Base-by-base conservation (phyloP, 208 protist genomes). In the Leishmania braziliensis region DNA sequence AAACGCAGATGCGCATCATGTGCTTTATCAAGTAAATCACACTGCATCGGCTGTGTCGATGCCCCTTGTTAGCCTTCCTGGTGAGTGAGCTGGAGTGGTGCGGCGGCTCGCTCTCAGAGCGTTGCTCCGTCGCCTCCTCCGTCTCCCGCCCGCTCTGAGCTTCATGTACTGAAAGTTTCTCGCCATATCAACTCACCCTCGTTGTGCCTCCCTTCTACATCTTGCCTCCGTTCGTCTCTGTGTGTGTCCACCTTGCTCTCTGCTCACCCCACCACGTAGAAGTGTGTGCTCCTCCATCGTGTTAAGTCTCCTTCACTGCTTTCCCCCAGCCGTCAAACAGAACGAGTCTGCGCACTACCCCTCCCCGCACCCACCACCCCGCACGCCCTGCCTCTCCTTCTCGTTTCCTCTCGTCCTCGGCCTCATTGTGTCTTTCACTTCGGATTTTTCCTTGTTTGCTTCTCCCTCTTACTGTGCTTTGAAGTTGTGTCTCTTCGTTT, bases 401-500 rank as follows among this genome's bases (percentile, higher is more conserved):
- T 81, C 16, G 2, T 43, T 75, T 63, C 23, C 1, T 68, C 54
- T n/a, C 63, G 36, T 29, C 36, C 14, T 80, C 54, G 29, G 29
- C 75, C 6, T 63, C 18, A 20, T 20, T 77, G 23, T 60, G 73
- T 33, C 68, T 73, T 62, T 39, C 50, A 14, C 62, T 84, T 60
- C 63, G 50, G 26, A 77, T 75, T 6, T 46, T 36, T 53, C 68
- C 58, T 56, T 18, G 50, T 36, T 75, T 75, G 36, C 54, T 65
- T 70, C 48, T 50, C 68, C 46, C 68, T 29, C 1, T 5, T 36
- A 36, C 23, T 73, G 69, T 53, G 46, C 69, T 73, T 73, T 51
- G n/a, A 9, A 33, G 26, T 51, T 23, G 23, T 36, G 69, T 36
- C 43, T 73, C 43, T 54, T 36, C 8, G 18, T 51, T 18, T 54